Conservation (phyloP, 768 basidiomycete genomes). For the Boletus patriciae region DNA sequence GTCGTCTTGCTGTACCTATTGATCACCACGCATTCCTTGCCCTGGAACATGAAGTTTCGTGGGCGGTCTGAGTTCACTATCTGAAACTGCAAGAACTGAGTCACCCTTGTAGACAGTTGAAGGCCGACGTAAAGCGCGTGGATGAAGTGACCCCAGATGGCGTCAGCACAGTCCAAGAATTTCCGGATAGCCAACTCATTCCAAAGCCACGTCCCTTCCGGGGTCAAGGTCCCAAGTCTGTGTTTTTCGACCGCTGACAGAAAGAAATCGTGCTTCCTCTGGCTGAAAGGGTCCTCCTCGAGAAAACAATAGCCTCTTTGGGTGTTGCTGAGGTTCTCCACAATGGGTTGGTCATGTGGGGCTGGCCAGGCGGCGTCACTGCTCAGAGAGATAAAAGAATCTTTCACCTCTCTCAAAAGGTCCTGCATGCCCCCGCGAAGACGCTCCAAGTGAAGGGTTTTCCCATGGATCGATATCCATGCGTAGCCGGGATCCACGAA, state of each 20-base stretch:
- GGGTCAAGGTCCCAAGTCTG: not conserved
- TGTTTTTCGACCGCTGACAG: not conserved
- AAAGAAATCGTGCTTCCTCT: not conserved
- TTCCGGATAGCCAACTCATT: not conserved
- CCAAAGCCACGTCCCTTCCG: not conserved
- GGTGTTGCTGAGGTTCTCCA: too few relatives aligned
- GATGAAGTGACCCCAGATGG: not conserved
- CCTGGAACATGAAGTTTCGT: conserved; percentile 6
- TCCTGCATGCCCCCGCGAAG: too few relatives aligned
- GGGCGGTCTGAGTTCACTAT: not conserved
- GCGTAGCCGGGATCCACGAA: too few relatives aligned
- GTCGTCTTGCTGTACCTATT: conserved; percentile 11
- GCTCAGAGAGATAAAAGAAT: too few relatives aligned
- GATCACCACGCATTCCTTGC: not conserved
- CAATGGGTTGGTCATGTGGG: too few relatives aligned
- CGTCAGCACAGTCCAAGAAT: not conserved
- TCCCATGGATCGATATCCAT: too few relatives aligned
- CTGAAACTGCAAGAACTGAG: conserved; percentile 1
- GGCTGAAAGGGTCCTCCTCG: too few relatives aligned
- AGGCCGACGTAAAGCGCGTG: not conserved
- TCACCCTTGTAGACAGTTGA: not conserved
- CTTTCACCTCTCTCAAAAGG: too few relatives aligned
- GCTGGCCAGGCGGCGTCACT: too few relatives aligned
- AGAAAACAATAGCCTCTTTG: too few relatives aligned
- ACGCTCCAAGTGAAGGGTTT: too few relatives aligned